These are phyloP conservation scores for Phialophora tarda DNA, from an alignment of 2,329 filamentous ascomycete species.

Conservation along the genomic window DNA sequence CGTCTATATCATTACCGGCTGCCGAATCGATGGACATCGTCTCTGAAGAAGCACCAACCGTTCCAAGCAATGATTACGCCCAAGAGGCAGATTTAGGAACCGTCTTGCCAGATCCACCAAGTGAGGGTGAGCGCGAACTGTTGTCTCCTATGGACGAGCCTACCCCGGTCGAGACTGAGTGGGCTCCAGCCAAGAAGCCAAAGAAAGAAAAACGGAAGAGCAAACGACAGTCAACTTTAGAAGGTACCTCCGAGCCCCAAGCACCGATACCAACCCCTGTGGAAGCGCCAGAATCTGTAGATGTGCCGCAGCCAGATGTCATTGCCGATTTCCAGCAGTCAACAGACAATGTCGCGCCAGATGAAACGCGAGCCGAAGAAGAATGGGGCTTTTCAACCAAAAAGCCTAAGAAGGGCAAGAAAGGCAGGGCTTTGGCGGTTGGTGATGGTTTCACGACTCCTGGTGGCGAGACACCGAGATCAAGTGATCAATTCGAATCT, in stretches of 20 bases:
- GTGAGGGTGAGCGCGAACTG: background rate
- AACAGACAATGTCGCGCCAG: background rate
- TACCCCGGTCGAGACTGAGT: background rate
- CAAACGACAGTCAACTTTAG: conserved; percentile 19
- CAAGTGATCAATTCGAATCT: conserved; percentile 18
- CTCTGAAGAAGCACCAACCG: background rate
- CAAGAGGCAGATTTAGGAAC: background rate
- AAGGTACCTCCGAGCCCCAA: background rate
- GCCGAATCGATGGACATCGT: background rate
- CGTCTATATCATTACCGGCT: background rate
- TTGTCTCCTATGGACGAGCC: background rate
- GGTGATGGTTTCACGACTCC: conserved; percentile 7
- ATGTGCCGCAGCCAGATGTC: conserved; percentile 1
- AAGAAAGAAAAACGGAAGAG: conserved; percentile 31
- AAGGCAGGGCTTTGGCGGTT: conserved; percentile 16
- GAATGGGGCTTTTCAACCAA: conserved; percentile 40
- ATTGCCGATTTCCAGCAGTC: background rate
- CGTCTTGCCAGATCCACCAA: background rate
- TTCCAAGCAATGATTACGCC: background rate
- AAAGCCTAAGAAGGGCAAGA: conserved; percentile 41
- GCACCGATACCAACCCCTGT: background rate
- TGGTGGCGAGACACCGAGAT: conserved; percentile 13
- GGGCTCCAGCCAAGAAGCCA: conserved; percentile 28
- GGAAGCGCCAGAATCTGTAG: background rate
- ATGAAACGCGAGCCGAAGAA: background rate